Conservation (phyloP, 1,139 yeast genomes). For the Hansenula lynferdii region DNA sequence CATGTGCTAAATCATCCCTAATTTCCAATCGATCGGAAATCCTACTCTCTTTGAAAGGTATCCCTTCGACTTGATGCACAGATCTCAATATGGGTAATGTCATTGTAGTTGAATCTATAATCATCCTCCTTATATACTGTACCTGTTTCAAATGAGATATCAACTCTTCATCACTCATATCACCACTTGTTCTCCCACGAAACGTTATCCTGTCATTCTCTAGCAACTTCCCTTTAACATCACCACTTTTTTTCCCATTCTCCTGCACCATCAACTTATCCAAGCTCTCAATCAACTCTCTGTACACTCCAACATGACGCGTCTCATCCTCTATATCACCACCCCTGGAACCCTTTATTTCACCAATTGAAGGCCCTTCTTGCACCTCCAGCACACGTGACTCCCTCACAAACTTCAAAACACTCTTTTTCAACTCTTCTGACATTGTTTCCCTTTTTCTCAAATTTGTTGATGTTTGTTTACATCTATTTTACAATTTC, state of each 20-base stretch:
- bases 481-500: no score
- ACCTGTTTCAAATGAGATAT: conserved; percentile 7
- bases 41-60: conserved; percentile 12
- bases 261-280: conserved; percentile 15
- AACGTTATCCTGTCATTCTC: conserved; percentile 1
- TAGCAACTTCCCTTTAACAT: neutral
- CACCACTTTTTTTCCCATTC: neutral
- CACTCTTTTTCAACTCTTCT: neutral
- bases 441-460: neutral
- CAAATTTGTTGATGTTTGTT: no score
- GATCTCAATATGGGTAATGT: conserved; percentile 22
- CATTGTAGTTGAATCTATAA: conserved; percentile 12
- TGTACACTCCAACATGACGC: conserved; percentile 7
- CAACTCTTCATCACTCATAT: conserved; percentile 6
- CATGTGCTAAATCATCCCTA: conserved; percentile 15
- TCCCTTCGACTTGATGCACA: conserved; percentile 22
- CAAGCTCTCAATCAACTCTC: conserved; percentile 11
- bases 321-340: conserved; percentile 5
- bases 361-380: neutral
- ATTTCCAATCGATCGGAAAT: conserved; percentile 7
- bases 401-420: neutral
- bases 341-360: neutral
- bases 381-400: neutral
- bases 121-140: conserved; percentile 11
- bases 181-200: conserved; percentile 1